Base-by-base conservation (phyloP, 2,329 filamentous ascomycete genomes). In the Fusarium tricinctum region DNA sequence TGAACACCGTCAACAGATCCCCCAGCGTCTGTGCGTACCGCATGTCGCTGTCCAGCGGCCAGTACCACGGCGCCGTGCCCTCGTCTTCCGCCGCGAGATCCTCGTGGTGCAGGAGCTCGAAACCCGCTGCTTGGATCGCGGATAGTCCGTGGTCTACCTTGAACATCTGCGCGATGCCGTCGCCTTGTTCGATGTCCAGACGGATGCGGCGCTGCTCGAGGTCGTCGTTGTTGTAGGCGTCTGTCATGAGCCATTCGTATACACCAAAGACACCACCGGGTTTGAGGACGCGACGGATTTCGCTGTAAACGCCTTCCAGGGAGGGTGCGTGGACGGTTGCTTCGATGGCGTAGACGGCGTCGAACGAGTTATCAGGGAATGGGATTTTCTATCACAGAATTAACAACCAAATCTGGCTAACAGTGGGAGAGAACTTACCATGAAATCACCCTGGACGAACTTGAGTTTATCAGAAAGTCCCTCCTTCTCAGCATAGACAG, bases 231-330 rank as follows among this genome's bases (percentile, higher is more conserved):
- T 98, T 91, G 81, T 97, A 99, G 17, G 89, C 83, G 63, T 97
- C 94, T 8, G 94, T 98, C 96, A 99, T 98, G 76, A 98, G 86
- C 96, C 96, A 98, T 81, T 99, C 96, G 82, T 98, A 99, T 44
- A 98, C 95, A 76, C 95, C 96, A 74, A 98, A 99, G 46, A 93
- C 85, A 78, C 96, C 95, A 58, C 96, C 96, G 20, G 96, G 96
- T 86, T 98, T 99, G 68, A 99, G 86, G n/a, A 97, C 94, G 38
- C 93, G 92, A 87, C 91, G 94, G 75, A 98, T 98, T 80, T 98
- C 91, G 78, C 89, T 90, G 84, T 99, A 99, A 69, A 97, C 94
- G 62, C 93, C 94, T 76, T 94, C 92, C 7, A 98, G 88, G 43
- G 89, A 91, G 42, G 95, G 96, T 1, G 96, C 96, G 78, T 99